Evolutionary conservation across 164 flowering plant species (phyloP), one percentile per base, ranked within the genome.

Genomic region (Kingdonia uniflora): DNA sequence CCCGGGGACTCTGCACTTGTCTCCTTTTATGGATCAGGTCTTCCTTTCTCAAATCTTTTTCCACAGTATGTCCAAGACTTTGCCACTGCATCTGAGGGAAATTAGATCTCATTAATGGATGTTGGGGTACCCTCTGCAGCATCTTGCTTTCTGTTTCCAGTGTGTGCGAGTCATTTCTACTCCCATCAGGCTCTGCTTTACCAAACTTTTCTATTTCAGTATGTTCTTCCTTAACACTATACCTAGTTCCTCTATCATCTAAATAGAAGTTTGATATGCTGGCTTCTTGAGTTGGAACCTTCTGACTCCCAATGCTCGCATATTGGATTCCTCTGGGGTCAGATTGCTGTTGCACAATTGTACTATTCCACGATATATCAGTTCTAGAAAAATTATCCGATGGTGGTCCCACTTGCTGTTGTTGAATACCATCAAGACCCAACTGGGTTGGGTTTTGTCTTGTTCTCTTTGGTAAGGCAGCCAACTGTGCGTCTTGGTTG

Each of bases 1-100:
- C 66, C 15, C 81, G 79, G 0, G 99, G 96, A 72, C 90, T 89
- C 57, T 85, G 95, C 19, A 49, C 90, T 15, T 74, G 57, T 70
- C 81, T 88, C 65, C 86, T 84, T 67, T 78, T 91, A 57, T 69
- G 84, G 40, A 75, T 56, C 26, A 63, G 79, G 15, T 91, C 96
- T 33, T 87, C 99, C 67, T 78, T 92, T 58, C 79, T 78, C 19
- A 50, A 47, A 63, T 81, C 85, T 56, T 78, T 84, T 45, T 85
- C 95, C 45, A 74, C 59, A 54, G 72, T 73, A 56, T 76, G 85
- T 54, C 72, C 72, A 19, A 74, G 65, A 75, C 63, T 81, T 55
- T 75, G 77, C 99, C 95, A 85, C 24, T 71, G 66, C 50, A 74
- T n/a, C 58, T 78, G 95, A 42, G 57, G 68, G 25, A 72, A 70